Base-by-base conservation (phyloP, 441 rosid genomes). In the Kokia cookei region DNA sequence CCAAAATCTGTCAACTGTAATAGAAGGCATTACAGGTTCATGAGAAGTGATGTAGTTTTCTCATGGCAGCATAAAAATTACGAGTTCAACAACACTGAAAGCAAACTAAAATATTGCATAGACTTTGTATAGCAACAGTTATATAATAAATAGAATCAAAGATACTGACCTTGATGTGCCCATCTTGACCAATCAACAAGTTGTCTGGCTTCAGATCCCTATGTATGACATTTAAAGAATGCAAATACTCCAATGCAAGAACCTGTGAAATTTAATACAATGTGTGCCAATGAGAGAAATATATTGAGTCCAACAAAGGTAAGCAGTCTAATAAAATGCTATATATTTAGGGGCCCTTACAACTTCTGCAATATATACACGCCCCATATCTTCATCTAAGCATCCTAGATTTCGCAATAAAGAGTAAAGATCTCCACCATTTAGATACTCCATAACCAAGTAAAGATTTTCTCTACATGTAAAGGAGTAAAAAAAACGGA, bases 1-100 rank as follows among this genome's bases (percentile, higher is more conserved):
- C 98, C 99, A 76, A 96, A 96, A 90, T 96, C 99, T 90, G 99
- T 96, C 91, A 96, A 87, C 99, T 96, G 96, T 86, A 84, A 82
- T 65, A 73, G 71, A 80, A 77, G 74, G 82, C 78, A 83, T 80
- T 68, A 81, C 66, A 77, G 77, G 62, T 42, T 77, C 71, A 48
- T 58, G 80, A 77, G 42, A 74, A 71, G 69, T 72, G 53, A 62
- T 65, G 71, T 37, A 65, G 72, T 57, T 55, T 55, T 10, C 15
- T 59, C 63, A 65, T 11, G 19, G 15, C 14, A 50, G 57, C 59
- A 74, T 37, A 29, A 15, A 51, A 14, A 69, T 69, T 12, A 8
- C 11, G 37, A 72, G 48, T 75, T 62, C 55, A 59, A 57, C 29
- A 50, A 42, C 62, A 69, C 26, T 22, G 51, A 51, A 67, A 32